Base-by-base conservation (phyloP, 768 basidiomycete species). In the Boletus rubropictus region DNA sequence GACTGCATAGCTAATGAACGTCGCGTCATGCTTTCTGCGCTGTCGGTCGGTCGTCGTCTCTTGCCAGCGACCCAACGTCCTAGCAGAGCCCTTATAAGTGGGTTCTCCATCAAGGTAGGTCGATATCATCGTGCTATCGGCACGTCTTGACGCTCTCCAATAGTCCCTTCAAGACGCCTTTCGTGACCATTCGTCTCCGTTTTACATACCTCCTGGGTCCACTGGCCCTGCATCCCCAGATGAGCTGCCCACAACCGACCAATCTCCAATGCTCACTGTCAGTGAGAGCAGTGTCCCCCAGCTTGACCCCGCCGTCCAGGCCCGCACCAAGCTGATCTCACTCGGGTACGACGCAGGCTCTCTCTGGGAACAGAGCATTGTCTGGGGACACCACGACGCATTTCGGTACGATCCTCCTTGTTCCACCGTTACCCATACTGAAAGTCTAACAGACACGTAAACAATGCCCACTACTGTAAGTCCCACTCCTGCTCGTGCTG, bases 361-460 rank as follows among this genome's bases (percentile, higher is more conserved):
- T n/a, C 80, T 89, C 46, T 87, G 82, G 81, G 83, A 87, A 58
- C 86, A 89, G 58, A 69, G 67, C 12, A 76, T 89, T n/a, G 80
- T 74, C 0, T 89, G 86, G 86, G 87, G 87, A 42, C 82, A 89
- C 52, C 81, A 84, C 25, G 87, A 89, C 55, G 69, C 86, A 1
- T 86, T 88, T 59, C 81, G 82, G 87, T 86, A 60, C 35, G 18
- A 15, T 15, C 46, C 11, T 22, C 42, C 24, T 21, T 14, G 5
- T 43, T 37, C 24, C 24, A 3, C 15, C 12, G 4, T 5, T 21
- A n/a, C 4, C 0, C 31, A 31, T 21, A 7, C 39, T 51, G 12
- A 49, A 32, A 8, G 9, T 42, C 35, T 8, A 10, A 14, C 42
- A 89, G 86, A 60, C 86, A 89, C 55, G 85, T 88, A 20, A 88